Evolutionary conservation across 2,329 filamentous ascomycete species (phyloP).

Genomic region (Talaromyces amestolkiae): DNA sequence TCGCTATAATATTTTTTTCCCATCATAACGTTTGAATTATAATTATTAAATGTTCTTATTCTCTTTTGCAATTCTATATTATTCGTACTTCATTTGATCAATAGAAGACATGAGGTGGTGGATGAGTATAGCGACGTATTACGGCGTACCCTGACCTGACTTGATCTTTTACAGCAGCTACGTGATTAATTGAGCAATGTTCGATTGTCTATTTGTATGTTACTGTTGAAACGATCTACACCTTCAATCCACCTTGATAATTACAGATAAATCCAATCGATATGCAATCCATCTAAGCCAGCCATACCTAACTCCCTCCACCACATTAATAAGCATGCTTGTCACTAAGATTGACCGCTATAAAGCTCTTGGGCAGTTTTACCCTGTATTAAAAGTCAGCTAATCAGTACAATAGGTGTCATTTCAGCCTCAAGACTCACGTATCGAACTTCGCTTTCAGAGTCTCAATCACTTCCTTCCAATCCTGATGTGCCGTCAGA

Average conservation of each 20-base stretch:
- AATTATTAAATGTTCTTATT: too few relatives aligned
- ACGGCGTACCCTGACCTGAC: background rate
- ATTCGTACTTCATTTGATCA: too few relatives aligned
- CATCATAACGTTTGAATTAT: too few relatives aligned
- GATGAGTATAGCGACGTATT: too few relatives aligned
- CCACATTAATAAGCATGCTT: conserved; percentile 31
- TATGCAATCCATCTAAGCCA: background rate
- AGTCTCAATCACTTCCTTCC: conserved; percentile 96
- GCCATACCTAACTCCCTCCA: background rate
- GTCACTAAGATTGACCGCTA: conserved; percentile 52
- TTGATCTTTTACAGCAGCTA: background rate
- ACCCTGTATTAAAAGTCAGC: conserved; percentile 34
- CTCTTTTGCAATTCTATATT: too few relatives aligned
- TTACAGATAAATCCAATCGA: background rate
- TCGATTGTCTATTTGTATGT: background rate
- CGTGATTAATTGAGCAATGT: background rate
- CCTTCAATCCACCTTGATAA: background rate
- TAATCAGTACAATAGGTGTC: conserved; percentile 7
- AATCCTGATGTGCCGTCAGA: conserved; percentile 86
- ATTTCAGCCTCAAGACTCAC: conserved; percentile 53
- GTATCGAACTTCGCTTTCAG: conserved; percentile 92
- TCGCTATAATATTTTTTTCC: too few relatives aligned
- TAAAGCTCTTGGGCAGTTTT: conserved; percentile 52
- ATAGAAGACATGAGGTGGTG: too few relatives aligned
- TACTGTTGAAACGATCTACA: background rate